These are phyloP conservation scores for Crithidia acanthocephali DNA, from an alignment of 208 protist species.

Conservation along the genomic window DNA sequence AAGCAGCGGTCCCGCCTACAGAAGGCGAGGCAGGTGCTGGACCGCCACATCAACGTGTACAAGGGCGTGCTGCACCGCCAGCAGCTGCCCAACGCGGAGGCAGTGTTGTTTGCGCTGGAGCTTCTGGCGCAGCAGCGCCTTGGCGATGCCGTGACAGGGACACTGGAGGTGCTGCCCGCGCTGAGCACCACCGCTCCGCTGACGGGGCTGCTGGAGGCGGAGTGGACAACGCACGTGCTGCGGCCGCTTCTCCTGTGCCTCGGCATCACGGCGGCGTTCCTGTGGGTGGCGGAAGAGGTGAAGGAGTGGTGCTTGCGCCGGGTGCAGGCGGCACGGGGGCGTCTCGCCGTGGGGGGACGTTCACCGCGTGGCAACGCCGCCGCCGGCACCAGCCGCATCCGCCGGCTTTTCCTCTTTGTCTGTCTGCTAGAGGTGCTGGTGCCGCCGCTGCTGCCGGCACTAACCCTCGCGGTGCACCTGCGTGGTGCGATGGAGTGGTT, in stretches of 20 bases:
- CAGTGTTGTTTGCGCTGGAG: slow-evolving; percentile 43
- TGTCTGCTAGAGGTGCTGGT: slow-evolving; percentile 16
- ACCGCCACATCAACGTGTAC: slow-evolving; percentile 18
- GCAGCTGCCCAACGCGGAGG: slow-evolving; percentile 29
- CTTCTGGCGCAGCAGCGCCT: slow-evolving; percentile 59
- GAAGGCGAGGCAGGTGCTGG: slow-evolving; percentile 17
- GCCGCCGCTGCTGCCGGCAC: slow-evolving; percentile 16
- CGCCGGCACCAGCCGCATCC: not conserved
- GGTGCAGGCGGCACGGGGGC: slow-evolving; percentile 1
- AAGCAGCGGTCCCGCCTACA: slow-evolving; percentile 39
- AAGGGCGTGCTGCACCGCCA: slow-evolving; percentile 6
- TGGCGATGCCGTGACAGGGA: slow-evolving; percentile 22
- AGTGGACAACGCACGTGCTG: slow-evolving; percentile 25
- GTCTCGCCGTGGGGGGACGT: not conserved
- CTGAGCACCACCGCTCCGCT: slow-evolving; percentile 30
- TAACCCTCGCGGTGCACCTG: slow-evolving; percentile 9
- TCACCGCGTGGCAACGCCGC: not conserved
- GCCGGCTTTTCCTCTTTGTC: slow-evolving; percentile 13
- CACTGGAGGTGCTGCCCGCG: slow-evolving; percentile 21
- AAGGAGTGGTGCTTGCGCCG: slow-evolving; percentile 26
- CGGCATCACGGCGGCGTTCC: slow-evolving; percentile 6
- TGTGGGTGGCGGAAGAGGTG: slow-evolving; percentile 21
- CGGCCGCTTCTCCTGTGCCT: slow-evolving; percentile 4
- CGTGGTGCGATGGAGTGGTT: slow-evolving; percentile 1
- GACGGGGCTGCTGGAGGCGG: slow-evolving; percentile 26